Base-by-base conservation (phyloP, 2,329 filamentous ascomycete species). In the Apiospora koreana region DNA sequence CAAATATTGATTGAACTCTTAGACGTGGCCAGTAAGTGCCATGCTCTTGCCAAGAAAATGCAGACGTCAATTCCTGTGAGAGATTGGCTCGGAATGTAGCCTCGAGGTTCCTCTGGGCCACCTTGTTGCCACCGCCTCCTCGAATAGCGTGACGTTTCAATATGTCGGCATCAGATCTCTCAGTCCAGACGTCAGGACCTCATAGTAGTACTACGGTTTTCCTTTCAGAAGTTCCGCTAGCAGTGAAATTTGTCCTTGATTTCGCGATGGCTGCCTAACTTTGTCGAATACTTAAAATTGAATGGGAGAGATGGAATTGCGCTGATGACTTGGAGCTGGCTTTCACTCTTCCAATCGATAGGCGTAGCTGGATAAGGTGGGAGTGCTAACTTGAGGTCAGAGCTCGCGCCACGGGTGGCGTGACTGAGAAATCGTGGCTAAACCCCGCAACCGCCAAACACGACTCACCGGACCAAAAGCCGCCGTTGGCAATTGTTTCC, bases 401-500 rank as follows among this genome's bases (percentile, higher is more conserved):
- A 62, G 54, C 54, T 62, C 54, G 54, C 31, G 54, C 54, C 54
- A 62, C 54, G 38, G 8, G 54, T 62, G 54, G 54, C 54, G 54
- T 23, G 21, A 8, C 9, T 2, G 18, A 38, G 25, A n/a, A 38
- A 38, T 62, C 38, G 54, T 62, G 54, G 54, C 54, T 62, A n/a
- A n/a, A n/a, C 2, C 1, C 6, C 28, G 28, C 28, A 38, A 58
- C 28, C 21, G 28, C 18, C 28, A 35, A 31, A 31, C 14, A 12
- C 7, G 35, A 35, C 35, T 35, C 35, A 35, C 35, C 35, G 8
- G 35, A 35, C 35, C 35, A 35, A 35, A 35, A 35, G 35, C 35
- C 35, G 3, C 35, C 35, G 35, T 35, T 35, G 35, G 35, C 35
- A 35, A 35, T 35, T 35, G 35, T 3, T 35, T 35, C 8, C 35